Conservation (phyloP, 257 asterid genomes). For the Primulina eburnea region DNA sequence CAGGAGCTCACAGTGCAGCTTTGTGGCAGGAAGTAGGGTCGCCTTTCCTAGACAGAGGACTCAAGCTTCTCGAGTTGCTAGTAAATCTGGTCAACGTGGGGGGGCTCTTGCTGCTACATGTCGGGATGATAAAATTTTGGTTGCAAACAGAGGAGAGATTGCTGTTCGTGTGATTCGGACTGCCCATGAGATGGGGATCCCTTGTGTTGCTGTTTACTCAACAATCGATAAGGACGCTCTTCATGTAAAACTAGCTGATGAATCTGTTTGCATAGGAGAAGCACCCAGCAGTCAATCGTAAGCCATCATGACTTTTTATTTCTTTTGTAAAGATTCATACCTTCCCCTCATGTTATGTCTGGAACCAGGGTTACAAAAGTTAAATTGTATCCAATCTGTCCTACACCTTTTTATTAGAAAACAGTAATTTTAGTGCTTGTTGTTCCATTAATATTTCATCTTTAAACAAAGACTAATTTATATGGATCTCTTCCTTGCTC, state of each 20-base stretch:
- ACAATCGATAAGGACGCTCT: constrained; percentile 96
- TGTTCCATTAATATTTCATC: background rate
- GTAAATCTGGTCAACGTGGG: constrained; percentile 52
- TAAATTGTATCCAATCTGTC: background rate
- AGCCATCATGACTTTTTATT: constrained; percentile 30
- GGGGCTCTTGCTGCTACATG: constrained; percentile 72
- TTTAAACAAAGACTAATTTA: background rate
- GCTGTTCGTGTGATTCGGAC: constrained; percentile 97
- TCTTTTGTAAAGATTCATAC: background rate
- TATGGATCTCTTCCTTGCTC: background rate
- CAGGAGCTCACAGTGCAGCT: constrained; percentile 80
- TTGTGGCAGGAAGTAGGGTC: constrained; percentile 61
- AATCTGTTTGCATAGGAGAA: constrained; percentile 97
- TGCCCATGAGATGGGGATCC: constrained; percentile 99
- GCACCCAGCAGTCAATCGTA: constrained; percentile 99
- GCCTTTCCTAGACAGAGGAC: constrained; percentile 55
- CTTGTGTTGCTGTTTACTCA: constrained; percentile 96
- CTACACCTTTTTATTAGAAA: background rate
- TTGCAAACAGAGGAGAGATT: constrained; percentile 98
- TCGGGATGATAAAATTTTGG: constrained; percentile 68
- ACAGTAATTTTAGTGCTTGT: background rate
- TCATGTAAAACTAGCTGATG: constrained; percentile 97
- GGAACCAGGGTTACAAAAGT: background rate
- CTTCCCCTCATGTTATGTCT: background rate
- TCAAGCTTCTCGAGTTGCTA: constrained; percentile 42